Conservation (phyloP, 371 early-diverging fungal genomes). For the Thermomucor indicae-seudaticae region DNA sequence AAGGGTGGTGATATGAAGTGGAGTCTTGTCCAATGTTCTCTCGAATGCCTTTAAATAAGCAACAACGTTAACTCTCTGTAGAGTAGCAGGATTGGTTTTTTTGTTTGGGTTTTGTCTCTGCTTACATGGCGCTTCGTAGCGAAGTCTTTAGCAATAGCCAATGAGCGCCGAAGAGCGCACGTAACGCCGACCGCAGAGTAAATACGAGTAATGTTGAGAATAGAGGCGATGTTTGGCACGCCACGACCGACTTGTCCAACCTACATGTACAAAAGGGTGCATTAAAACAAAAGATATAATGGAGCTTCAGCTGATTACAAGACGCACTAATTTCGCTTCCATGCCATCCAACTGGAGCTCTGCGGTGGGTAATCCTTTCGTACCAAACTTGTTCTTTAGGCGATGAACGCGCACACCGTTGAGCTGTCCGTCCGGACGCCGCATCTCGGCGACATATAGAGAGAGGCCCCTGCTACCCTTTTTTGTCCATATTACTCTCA, state of each 20-base stretch:
- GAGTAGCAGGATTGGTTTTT: no score
- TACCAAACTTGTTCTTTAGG: constrained; percentile 65
- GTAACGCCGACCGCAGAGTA: constrained; percentile 53
- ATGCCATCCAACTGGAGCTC: constrained; percentile 58
- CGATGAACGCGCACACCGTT: constrained; percentile 62
- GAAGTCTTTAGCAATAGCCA: constrained; percentile 57
- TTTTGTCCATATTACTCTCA: no score
- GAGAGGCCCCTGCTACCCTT: constrained; percentile 56
- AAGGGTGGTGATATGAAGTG: constrained; percentile 58
- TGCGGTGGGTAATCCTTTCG: constrained; percentile 70
- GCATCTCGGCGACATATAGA: constrained; percentile 56
- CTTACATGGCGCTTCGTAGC: constrained; percentile 54
- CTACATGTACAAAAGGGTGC: constrained; percentile 1
- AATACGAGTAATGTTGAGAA: constrained; percentile 66
- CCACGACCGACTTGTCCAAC: constrained; percentile 52
- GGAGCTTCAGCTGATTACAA: neutral
- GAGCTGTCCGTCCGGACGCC: constrained; percentile 46
- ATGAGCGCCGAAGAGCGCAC: constrained; percentile 40
- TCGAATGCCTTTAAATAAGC: constrained; percentile 39
- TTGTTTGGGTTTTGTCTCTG: no score
- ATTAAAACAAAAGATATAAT: neutral
- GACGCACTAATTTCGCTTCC: constrained; percentile 46
- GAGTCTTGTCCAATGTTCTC: constrained; percentile 38
- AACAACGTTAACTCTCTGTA: no score
- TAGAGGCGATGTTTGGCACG: constrained; percentile 55